Evolutionary conservation across 75 land plant genomes (phyloP), one percentile per base, ranked within the genome.

Genomic region (Pinus tabuliformis): DNA sequence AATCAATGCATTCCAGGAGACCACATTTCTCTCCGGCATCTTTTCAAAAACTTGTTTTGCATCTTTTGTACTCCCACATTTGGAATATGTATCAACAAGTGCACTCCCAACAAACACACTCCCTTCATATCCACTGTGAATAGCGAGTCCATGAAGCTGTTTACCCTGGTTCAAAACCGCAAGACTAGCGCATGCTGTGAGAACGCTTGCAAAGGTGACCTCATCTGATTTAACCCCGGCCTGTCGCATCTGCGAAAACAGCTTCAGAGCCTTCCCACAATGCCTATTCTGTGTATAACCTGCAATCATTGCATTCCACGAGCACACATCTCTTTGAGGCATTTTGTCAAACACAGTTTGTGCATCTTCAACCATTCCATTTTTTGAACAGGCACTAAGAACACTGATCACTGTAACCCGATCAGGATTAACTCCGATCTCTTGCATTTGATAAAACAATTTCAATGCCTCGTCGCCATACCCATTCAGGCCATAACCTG

Each of bases 1-100:
- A 87, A 90, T 85, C 90, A 90, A 70, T 3, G 87, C 66, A 14
- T 88, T 88, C 68, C 82, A 83, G 14, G 85, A 70, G 17, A 86
- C 93, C 77, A 76, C 85, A 81, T 91, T 84, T 13, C 70, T 86
- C 17, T 81, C 56, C 3, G 68, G 14, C 78, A 88, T 62, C 14
- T 21, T 73, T 33, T 76, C 79, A 74, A 86, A 86, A n/a, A 77
- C 59, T 26, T n/a, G 33, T 24, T 78, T 58, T 3, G 88, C 86
- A 63, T 81, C 82, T 22, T 9, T 59, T 1, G 80, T 56, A 37
- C 71, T 20, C 62, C 79, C 79, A 59, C 84, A 82, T 73, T 84
- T 91, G 11, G 83, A 63, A 77, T 91, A 91, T 82, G 86, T 73
- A 6, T 73, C 57, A 77, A 88, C 75, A 74, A 91, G 60, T 18